A percentile compares a stretch with the other conserved stretches of the same genome.
Evolutionary conservation across 306 rosid species (phyloP).

Genomic region (Hippophae gyantsensis): DNA sequence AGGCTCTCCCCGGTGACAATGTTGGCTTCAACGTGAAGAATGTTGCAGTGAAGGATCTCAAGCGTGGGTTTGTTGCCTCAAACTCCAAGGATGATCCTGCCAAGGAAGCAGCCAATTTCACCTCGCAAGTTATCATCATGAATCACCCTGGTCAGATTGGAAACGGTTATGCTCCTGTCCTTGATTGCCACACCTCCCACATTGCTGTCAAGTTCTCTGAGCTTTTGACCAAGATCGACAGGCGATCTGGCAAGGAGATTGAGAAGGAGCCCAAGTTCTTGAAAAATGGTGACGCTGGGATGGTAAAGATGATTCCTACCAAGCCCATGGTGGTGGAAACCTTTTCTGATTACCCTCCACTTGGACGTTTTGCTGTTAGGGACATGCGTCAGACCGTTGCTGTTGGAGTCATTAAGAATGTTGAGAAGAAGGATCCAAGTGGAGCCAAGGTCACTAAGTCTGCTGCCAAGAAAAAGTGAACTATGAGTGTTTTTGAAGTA

Average conservation of each 20-base stretch:
- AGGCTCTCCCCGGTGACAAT: too few relatives aligned
- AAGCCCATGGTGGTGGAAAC: conserved; percentile 35
- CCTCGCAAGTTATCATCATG: too few relatives aligned
- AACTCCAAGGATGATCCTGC: too few relatives aligned
- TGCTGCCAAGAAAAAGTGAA: conserved; percentile 30
- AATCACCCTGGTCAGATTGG: too few relatives aligned
- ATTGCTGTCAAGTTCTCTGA: conserved; percentile 30
- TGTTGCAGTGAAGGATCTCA: too few relatives aligned
- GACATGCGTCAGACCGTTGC: conserved; percentile 34
- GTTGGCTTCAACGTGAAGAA: too few relatives aligned
- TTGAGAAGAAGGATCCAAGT: conserved; percentile 49
- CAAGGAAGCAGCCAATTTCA: too few relatives aligned
- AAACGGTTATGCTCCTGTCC: conserved; percentile 29
- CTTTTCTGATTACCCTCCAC: conserved; percentile 28
- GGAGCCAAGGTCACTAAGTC: conserved; percentile 51
- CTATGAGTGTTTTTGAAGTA: too few relatives aligned
- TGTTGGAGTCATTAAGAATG: conserved; percentile 27
- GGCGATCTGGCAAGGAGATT: conserved; percentile 29
- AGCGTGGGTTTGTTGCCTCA: too few relatives aligned
- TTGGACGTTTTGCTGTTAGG: conserved; percentile 28
- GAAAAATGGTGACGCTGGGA: conserved; percentile 29
- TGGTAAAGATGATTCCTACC: conserved; percentile 31
- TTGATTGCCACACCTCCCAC: conserved; percentile 32
- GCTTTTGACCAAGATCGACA: conserved; percentile 25
- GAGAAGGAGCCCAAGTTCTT: conserved; percentile 34